These are phyloP conservation scores for Prunus mume DNA, from an alignment of 306 rosid species.

Conservation along the genomic window DNA sequence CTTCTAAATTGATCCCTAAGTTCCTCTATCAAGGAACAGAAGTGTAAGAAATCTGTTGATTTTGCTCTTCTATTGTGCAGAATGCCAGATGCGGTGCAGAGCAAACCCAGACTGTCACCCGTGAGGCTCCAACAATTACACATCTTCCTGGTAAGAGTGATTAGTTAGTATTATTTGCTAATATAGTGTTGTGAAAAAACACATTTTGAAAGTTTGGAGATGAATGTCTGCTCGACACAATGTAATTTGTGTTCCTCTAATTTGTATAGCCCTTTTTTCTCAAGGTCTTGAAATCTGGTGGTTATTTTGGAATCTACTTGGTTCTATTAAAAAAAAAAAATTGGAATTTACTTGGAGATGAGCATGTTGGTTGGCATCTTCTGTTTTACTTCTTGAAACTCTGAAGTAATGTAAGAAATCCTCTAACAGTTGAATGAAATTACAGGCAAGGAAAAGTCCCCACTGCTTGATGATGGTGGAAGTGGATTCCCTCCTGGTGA, in stretches of 20 bases:
- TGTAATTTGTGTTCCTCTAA: neutral
- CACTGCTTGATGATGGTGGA: constrained; percentile 77
- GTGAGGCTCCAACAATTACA: constrained; percentile 93
- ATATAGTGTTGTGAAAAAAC: neutral
- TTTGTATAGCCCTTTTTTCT: neutral
- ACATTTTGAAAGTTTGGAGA: neutral
- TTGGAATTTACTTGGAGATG: neutral
- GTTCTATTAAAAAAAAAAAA: too few relatives aligned
- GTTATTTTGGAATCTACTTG: neutral
- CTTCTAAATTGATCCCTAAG: neutral
- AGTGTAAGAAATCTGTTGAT: neutral
- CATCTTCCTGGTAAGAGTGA: constrained; percentile 72
- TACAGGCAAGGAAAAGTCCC: constrained; percentile 93
- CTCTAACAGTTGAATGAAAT: constrained; percentile 16
- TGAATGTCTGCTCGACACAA: neutral
- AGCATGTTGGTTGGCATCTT: neutral
- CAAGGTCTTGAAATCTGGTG: neutral
- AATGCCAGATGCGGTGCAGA: constrained; percentile 77
- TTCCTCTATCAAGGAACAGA: neutral
- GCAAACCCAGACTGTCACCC: constrained; percentile 89
- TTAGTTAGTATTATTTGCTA: neutral
- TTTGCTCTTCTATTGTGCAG: constrained; percentile 36
- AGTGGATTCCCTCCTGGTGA: constrained; percentile 87
- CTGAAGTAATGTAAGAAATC: constrained; percentile 10
- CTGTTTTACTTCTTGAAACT: constrained; percentile 7